phyloP scores from a whole-genome alignment of 2,329 filamentous ascomycete genomes.

The Pseudopyrenochaeta lycopersici region DNA sequence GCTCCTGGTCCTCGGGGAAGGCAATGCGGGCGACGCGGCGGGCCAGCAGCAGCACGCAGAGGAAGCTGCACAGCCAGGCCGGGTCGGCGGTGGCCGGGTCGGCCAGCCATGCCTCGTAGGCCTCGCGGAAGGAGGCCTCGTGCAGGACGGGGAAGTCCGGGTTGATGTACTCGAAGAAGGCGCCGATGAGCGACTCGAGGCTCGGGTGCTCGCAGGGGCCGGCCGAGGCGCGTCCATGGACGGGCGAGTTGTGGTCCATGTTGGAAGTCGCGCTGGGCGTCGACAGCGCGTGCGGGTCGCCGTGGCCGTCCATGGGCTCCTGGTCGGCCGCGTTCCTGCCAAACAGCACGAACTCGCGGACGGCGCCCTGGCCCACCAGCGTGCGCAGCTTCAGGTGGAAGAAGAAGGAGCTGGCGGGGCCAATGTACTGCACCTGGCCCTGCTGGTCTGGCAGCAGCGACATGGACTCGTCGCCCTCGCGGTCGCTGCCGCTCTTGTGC shows the following conservation, averaged over 20 bases:
- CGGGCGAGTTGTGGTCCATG: conserved; percentile 33
- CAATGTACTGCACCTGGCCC: conserved; percentile 57
- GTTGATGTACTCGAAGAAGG: conserved; percentile 55
- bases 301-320: conserved; percentile 27
- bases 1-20: conserved; percentile 50
- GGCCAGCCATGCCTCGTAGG: conserved; percentile 48
- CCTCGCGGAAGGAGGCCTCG: conserved; percentile 54
- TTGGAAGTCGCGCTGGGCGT: conserved; percentile 29
- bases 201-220: conserved; percentile 24
- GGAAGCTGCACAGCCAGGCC: conserved; percentile 53
- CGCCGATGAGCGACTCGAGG: conserved; percentile 48
- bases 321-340: conserved; percentile 51
- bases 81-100: conserved; percentile 46
- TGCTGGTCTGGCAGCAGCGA: conserved; percentile 54
- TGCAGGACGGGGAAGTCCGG: conserved; percentile 55
- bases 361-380: conserved; percentile 45
- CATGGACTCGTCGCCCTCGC: conserved; percentile 46
- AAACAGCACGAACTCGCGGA: conserved; percentile 52
- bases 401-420: conserved; percentile 53
- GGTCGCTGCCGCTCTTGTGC: conserved; percentile 23
- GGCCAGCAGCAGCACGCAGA: conserved; percentile 53
- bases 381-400: conserved; percentile 54
- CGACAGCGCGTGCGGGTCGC: conserved; percentile 27
- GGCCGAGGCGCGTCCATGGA: conserved; percentile 20
- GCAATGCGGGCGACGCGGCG: conserved; percentile 45